A percentile compares a stretch with the other conserved stretches of the same genome.
These are phyloP conservation scores for Verruconis gallopava DNA, from an alignment of 2,329 filamentous ascomycete genomes.

Conservation along the genomic window DNA sequence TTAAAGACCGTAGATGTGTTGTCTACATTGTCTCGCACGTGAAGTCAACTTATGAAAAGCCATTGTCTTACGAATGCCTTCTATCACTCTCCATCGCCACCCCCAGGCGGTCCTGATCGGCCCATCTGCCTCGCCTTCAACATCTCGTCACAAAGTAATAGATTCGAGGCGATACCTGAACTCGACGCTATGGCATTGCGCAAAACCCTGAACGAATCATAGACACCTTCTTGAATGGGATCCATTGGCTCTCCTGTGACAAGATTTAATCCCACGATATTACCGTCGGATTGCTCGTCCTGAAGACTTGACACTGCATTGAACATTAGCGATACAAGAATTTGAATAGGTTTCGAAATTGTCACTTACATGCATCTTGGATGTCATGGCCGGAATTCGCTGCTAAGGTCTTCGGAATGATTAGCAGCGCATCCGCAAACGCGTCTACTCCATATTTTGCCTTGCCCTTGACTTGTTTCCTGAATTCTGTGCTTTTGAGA, in stretches of 20 bases:
- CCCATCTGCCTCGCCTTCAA: slow-evolving; percentile 96
- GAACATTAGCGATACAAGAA: slow-evolving; percentile 16
- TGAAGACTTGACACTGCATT: slow-evolving; percentile 65
- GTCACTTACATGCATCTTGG: slow-evolving; percentile 72
- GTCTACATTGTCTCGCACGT: too few species aligned
- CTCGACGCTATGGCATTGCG: slow-evolving; percentile 89
- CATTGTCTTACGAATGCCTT: neutral
- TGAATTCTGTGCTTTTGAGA: slow-evolving; percentile 74
- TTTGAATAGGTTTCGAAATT: neutral
- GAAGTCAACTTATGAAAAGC: too few species aligned
- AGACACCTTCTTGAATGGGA: slow-evolving; percentile 81
- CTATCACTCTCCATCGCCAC: neutral
- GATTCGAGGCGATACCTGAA: slow-evolving; percentile 87
- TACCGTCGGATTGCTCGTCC: slow-evolving; percentile 73
- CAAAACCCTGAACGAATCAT: slow-evolving; percentile 89
- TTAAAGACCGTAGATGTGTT: too few species aligned
- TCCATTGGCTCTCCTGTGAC: slow-evolving; percentile 89
- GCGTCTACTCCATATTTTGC: slow-evolving; percentile 91
- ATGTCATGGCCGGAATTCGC: slow-evolving; percentile 95
- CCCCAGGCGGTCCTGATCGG: neutral
- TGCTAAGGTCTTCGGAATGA: slow-evolving; percentile 95
- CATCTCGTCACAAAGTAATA: slow-evolving; percentile 91
- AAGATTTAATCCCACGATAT: slow-evolving; percentile 75
- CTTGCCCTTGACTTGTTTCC: slow-evolving; percentile 91
- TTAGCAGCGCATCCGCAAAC: slow-evolving; percentile 84